Evolutionary conservation across 2,329 filamentous ascomycete species (phyloP).

Genomic region (Alternaria dauci): DNA sequence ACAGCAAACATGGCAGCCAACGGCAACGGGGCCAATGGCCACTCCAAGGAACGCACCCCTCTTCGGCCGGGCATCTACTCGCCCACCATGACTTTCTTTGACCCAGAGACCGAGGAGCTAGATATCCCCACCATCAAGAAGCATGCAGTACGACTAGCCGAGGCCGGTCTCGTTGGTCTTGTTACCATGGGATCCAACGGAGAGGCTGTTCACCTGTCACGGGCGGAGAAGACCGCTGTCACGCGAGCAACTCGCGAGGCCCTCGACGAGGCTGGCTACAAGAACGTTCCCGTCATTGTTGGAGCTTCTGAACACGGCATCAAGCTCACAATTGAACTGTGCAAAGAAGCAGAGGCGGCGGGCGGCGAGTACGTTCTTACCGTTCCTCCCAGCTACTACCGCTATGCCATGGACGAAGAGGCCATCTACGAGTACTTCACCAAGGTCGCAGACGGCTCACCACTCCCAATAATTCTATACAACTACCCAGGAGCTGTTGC

Average conservation of each 20-base stretch:
- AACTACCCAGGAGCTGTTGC: conserved; percentile 90
- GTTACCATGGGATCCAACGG: conserved; percentile 92
- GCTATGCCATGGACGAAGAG: conserved; percentile 75
- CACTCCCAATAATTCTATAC: conserved; percentile 83
- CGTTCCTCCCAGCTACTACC: conserved; percentile 85
- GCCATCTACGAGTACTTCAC: conserved; percentile 77
- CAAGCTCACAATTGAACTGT: conserved; percentile 78
- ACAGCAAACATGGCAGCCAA: conserved; percentile 39
- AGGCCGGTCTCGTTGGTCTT: conserved; percentile 80
- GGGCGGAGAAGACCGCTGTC: conserved; percentile 77
- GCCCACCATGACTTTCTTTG: conserved; percentile 90
- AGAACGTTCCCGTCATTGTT: conserved; percentile 78
- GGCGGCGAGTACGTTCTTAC: conserved; percentile 84
- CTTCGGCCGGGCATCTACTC: conserved; percentile 86
- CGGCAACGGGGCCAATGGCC: conserved; percentile 49
- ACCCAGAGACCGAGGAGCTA: conserved; percentile 82
- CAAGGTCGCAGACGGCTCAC: conserved; percentile 76
- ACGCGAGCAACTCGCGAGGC: conserved; percentile 82
- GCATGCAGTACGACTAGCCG: conserved; percentile 79
- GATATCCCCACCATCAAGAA: conserved; percentile 81
- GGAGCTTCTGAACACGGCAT: conserved; percentile 85
- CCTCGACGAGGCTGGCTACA: conserved; percentile 80
- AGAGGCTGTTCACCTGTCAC: conserved; percentile 84
- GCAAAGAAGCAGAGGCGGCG: conserved; percentile 69
- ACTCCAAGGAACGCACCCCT: conserved; percentile 57